Conservation (phyloP, 257 asterid species). For the Solanum etuberosum region DNA sequence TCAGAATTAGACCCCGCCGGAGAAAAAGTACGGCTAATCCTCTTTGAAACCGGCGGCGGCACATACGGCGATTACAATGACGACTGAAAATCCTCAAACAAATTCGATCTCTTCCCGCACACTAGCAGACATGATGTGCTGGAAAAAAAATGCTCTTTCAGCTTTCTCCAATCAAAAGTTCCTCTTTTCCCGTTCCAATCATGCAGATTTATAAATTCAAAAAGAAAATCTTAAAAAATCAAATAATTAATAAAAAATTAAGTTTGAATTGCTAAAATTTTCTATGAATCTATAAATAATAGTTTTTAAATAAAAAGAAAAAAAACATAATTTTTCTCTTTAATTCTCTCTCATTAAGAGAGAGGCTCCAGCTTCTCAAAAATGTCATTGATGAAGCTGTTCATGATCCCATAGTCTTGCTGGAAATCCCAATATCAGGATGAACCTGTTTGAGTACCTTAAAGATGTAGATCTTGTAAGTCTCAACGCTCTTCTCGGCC, state of each 20-base stretch:
- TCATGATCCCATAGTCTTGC: neutral
- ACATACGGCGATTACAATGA: neutral
- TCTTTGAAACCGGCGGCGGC: constrained; percentile 54
- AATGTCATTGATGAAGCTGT: neutral
- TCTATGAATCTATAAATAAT: neutral
- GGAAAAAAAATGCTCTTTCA: constrained; percentile 4
- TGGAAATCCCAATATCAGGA: neutral
- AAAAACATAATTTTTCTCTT: neutral
- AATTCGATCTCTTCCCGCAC: constrained; percentile 94
- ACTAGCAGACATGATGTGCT: constrained; percentile 80
- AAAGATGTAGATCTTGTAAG: neutral
- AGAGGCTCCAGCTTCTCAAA: neutral
- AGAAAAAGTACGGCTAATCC: constrained; percentile 60
- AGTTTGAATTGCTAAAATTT: neutral
- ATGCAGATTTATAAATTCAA: neutral
- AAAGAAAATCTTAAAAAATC: neutral
- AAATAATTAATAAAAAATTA: neutral
- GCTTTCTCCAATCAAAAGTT: neutral
- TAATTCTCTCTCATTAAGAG: neutral
- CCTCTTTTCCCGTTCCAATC: neutral
- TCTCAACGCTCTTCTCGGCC: neutral
- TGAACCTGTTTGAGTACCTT: neutral
- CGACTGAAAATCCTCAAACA: constrained; percentile 61
- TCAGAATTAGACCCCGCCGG: constrained; percentile 32
- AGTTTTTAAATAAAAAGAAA: neutral